Conservation (phyloP, 2,329 filamentous ascomycete genomes). For the Exophiala sp. region DNA sequence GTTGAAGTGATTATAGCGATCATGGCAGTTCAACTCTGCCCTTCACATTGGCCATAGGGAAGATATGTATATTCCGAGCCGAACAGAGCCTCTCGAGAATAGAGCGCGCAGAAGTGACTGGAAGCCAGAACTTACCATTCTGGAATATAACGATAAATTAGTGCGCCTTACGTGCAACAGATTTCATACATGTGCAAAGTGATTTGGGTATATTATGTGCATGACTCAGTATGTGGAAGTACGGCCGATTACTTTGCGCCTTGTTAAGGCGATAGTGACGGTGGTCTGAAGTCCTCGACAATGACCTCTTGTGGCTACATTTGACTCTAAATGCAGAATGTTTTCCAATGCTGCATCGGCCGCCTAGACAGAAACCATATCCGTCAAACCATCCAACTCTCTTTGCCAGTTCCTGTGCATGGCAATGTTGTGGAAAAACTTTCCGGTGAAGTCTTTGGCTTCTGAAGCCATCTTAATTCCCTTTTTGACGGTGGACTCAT, state of each 20-base stretch:
- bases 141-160: no score
- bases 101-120: no score
- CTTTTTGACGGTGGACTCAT: slow-evolving; percentile 51
- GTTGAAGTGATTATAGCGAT: not conserved
- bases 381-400: slow-evolving; percentile 65
- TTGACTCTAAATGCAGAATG: not conserved
- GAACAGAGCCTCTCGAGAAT: no score
- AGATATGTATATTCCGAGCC: not conserved
- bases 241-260: no score
- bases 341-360: no score
- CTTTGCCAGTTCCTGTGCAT: slow-evolving; percentile 71
- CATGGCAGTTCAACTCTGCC: slow-evolving; percentile 12
- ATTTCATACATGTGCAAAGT: no score
- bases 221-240: no score
- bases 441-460: slow-evolving; percentile 65
- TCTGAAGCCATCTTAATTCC: slow-evolving; percentile 62
- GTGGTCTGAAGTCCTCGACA: no score
- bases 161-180: not conserved
- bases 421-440: slow-evolving; percentile 66
- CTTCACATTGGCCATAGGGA: not conserved
- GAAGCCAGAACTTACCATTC: no score
- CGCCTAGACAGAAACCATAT: slow-evolving; percentile 15
- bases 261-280: no score
- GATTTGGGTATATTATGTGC: no score
- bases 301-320: no score